A percentile compares a stretch with the other conserved stretches of the same genome.
These are phyloP conservation scores for Colletotrichum tropicicola DNA, from an alignment of 2,329 filamentous ascomycete species.

Conservation along the genomic window DNA sequence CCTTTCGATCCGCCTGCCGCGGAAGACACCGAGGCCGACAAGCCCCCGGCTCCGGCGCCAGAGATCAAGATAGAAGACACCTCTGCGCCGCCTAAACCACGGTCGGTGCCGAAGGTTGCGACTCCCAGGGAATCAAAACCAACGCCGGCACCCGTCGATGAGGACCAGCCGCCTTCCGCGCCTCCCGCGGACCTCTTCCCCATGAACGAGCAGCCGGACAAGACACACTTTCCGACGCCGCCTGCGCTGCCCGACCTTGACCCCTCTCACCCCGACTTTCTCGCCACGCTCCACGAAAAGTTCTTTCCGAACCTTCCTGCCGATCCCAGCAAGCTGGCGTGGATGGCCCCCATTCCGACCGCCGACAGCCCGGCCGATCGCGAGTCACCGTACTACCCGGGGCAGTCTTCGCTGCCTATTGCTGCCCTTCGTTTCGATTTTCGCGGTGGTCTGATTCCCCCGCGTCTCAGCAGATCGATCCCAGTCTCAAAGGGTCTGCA, in stretches of 20 bases:
- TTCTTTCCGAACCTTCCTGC: conserved; percentile 92
- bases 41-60: conserved; percentile 34
- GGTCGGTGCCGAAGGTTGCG: conserved; percentile 12
- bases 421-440: conserved; percentile 91
- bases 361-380: conserved; percentile 70
- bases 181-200: conserved; percentile 53
- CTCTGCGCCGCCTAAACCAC: conserved; percentile 32
- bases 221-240: conserved; percentile 70
- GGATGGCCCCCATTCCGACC: conserved; percentile 82
- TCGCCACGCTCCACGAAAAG: conserved; percentile 84
- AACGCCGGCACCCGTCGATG: conserved; percentile 39
- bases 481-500: conserved; percentile 85
- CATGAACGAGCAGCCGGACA: conserved; percentile 45
- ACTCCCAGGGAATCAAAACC: neutral
- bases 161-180: conserved; percentile 51
- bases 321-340: conserved; percentile 86
- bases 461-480: conserved; percentile 76
- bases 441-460: conserved; percentile 80
- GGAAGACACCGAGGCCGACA: neutral
- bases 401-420: conserved; percentile 74
- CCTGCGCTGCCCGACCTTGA: conserved; percentile 76
- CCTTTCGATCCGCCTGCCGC: conserved; percentile 49
- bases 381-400: conserved; percentile 84
- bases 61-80: conserved; percentile 47
- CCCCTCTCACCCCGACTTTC: conserved; percentile 83